A percentile compares a stretch with the other conserved stretches of the same genome.
These are phyloP conservation scores for Penicillium parvum DNA, from an alignment of 495 filamentous ascomycete species.

Conservation along the genomic window DNA sequence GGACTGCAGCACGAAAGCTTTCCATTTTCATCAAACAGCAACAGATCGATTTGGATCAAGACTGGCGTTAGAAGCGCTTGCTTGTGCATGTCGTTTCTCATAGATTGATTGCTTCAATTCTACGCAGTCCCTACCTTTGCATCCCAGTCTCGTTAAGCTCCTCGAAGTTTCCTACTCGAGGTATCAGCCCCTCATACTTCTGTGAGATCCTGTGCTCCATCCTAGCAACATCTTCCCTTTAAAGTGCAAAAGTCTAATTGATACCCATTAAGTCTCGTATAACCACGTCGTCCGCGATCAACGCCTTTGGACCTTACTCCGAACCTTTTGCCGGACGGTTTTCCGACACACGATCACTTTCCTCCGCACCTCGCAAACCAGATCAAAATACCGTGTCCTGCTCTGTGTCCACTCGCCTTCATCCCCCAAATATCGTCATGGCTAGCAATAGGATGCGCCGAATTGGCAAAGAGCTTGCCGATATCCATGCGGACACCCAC, in stretches of 20 bases:
- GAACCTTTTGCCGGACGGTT: too few species aligned
- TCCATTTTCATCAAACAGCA: not conserved
- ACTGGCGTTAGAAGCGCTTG: not conserved
- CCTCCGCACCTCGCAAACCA: not conserved
- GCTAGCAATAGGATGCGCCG: conserved; percentile 73
- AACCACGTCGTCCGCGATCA: too few species aligned
- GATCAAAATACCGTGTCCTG: not conserved
- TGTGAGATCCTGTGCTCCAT: too few species aligned
- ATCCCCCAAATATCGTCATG: conserved; percentile 51
- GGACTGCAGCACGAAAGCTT: conserved; percentile 1
- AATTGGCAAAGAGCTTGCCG: conserved; percentile 85
- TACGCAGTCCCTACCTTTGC: not conserved
- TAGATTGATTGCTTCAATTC: too few species aligned
- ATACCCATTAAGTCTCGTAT: too few species aligned
- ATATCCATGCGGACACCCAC: conserved; percentile 72
- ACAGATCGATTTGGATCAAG: conserved; percentile 1
- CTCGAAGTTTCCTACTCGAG: not conserved
- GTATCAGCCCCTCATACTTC: too few species aligned
- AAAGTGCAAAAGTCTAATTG: too few species aligned
- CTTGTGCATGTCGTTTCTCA: too few species aligned
- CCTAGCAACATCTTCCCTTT: too few species aligned
- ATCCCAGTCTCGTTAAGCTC: not conserved
- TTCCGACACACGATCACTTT: not conserved
- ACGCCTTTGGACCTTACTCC: too few species aligned
- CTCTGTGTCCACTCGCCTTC: conserved; percentile 1